phyloP scores from a whole-genome alignment of 345 rosid genomes.

The Odontarrhena argentea region DNA sequence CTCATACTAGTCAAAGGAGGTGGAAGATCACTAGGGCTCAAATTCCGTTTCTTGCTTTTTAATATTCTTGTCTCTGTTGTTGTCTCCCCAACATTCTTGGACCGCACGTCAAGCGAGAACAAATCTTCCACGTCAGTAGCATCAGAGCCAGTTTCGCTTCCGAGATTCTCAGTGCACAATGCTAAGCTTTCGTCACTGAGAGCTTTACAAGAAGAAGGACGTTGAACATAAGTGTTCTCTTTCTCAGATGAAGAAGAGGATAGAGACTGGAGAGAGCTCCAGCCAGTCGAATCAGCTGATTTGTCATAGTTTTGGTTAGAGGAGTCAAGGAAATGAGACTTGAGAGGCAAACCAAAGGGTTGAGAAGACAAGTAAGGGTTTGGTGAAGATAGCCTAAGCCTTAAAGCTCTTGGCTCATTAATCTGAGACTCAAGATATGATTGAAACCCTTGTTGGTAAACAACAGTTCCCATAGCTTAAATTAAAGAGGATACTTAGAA shows the following conservation, averaged over 20 bases:
- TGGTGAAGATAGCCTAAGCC: conserved; percentile 64
- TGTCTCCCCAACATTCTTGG: conserved; percentile 23
- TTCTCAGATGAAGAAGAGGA: conserved; percentile 33
- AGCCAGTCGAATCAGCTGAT: conserved; percentile 40
- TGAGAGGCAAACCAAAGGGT: conserved; percentile 47
- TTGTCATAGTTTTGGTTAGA: conserved; percentile 26
- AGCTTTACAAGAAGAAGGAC: conserved; percentile 42
- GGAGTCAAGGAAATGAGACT: conserved; percentile 46
- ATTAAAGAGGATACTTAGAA: background rate
- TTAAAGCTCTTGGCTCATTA: conserved; percentile 57
- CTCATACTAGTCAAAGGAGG: conserved; percentile 81
- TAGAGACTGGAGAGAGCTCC: conserved; percentile 61
- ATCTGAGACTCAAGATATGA: conserved; percentile 58
- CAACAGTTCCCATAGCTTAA: conserved; percentile 63
- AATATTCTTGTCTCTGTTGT: conserved; percentile 44
- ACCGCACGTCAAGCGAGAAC: conserved; percentile 42
- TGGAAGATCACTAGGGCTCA: conserved; percentile 57
- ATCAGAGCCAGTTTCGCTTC: conserved; percentile 80
- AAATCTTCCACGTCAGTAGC: conserved; percentile 41
- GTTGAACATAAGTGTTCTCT: conserved; percentile 53
- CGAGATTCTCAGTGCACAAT: conserved; percentile 85
- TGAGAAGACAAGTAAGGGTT: conserved; percentile 45
- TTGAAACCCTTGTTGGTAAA: conserved; percentile 63
- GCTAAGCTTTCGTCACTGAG: conserved; percentile 77
- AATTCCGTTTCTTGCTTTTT: conserved; percentile 30